Evolutionary conservation across 306 rosid genomes (phyloP), one percentile per base, ranked within the genome.

Genomic region (Medicago arabica): DNA sequence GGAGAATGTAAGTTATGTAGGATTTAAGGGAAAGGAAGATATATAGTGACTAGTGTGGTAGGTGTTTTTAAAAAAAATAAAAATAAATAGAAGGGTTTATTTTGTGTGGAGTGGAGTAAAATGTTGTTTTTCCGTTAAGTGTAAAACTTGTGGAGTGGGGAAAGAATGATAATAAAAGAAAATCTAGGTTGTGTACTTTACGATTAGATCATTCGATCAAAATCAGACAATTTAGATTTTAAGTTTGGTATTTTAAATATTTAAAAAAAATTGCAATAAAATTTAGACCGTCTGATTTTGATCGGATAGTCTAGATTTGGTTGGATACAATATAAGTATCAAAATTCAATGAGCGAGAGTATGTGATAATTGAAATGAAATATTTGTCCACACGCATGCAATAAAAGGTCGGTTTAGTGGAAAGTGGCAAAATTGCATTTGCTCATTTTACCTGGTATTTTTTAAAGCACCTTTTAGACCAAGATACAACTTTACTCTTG

Each of bases 351-450:
- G 47, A 41, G 46, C n/a, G n/a, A 79, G 38, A 38, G 18, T 67
- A 25, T 46, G 62, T 67, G 28, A 57, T 70, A 40, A 68, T 36
- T 69, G 69, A 46, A 58, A 62, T 75, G 85, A 79, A 40, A 67
- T 71, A 72, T 83, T 84, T 77, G 82, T 92, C 93, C 81, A 90
- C 88, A 84, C 90, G 92, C 92, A 86, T 90, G 96, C 86, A 47
- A 31, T 58, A 83, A 69, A 67, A 66, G 72, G 89, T 72, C 82
- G 86, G 92, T 72, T 75, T 74, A 82, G 93, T 88, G 83, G 93
- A 73, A 46, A 78, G 72, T 74, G 79, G 84, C 72, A 74, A 63
- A 53, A 71, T 55, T 81, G 83, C 86, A 62, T 78, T 82, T 71
- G 68, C 23, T 63, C 74, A 83, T 76, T 53, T 79, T 36, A n/a